phyloP scores from a whole-genome alignment of 2,329 filamentous ascomycete species.

The Calonectria pauciramosa region DNA sequence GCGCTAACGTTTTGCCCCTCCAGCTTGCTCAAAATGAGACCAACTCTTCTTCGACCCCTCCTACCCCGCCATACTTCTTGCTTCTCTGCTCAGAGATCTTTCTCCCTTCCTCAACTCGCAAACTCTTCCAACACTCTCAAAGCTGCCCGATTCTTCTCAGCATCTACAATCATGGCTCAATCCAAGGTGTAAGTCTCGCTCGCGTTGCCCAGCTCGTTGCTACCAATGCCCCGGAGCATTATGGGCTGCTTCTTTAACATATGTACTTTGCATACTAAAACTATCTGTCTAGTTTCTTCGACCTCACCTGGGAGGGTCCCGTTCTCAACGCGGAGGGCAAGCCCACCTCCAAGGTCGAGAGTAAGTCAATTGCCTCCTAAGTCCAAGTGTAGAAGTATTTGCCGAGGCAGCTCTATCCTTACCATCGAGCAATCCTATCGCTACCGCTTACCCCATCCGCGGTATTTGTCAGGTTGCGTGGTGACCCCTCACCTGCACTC shows the following conservation, averaged over 20 bases:
- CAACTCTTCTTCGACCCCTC: constrained; percentile 61
- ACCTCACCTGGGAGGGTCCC: constrained; percentile 80
- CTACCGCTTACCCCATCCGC: background rate
- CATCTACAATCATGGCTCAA: constrained; percentile 78
- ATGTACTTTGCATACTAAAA: constrained; percentile 35
- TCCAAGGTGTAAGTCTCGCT: constrained; percentile 73
- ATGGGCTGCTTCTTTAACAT: background rate
- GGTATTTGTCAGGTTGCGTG: constrained; percentile 30
- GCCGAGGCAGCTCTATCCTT: background rate
- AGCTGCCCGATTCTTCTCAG: constrained; percentile 62
- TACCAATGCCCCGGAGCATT: background rate
- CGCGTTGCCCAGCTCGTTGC: constrained; percentile 13
- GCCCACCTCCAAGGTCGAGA: constrained; percentile 67
- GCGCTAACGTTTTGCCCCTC: constrained; percentile 58
- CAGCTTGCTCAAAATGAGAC: constrained; percentile 60
- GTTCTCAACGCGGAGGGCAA: constrained; percentile 70
- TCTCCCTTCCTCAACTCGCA: constrained; percentile 57
- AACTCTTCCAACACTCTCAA: constrained; percentile 56
- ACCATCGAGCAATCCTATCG: background rate
- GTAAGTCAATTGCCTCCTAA: constrained; percentile 61
- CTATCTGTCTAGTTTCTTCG: constrained; percentile 71
- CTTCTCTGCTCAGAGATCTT: constrained; percentile 56
- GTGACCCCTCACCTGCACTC: background rate
- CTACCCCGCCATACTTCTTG: constrained; percentile 61
- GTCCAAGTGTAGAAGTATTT: constrained; percentile 13